A percentile compares a stretch with the other conserved stretches of the same genome.
Evolutionary conservation across 192 early-diverging fungal species (phyloP).

Genomic region (Linnemannia hyalina): DNA sequence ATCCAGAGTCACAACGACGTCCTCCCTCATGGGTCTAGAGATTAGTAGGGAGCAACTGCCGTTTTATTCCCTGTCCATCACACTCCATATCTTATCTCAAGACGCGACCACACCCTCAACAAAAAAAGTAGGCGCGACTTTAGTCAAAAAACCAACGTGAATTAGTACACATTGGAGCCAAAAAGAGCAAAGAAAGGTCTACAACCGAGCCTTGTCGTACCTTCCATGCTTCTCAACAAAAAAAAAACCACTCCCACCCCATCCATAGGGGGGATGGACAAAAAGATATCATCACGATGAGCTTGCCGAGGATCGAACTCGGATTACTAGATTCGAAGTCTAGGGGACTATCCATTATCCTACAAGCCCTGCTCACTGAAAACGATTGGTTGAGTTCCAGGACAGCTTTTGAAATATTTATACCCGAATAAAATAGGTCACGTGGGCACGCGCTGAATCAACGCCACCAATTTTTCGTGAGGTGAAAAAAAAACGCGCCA

Average conservation of each 20-base stretch:
- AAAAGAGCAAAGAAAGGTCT: neutral
- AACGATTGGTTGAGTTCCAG: constrained; percentile 26
- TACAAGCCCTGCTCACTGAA: constrained; percentile 49
- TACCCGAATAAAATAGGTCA: neutral
- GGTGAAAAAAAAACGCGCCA: neutral
- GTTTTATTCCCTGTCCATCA: too few species aligned
- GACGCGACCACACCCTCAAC: neutral
- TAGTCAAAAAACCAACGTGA: neutral
- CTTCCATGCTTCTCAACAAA: neutral
- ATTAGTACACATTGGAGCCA: neutral
- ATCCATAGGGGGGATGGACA: neutral
- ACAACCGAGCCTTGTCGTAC: neutral
- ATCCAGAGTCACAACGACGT: too few species aligned
- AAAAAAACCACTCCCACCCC: neutral
- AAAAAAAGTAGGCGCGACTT: neutral
- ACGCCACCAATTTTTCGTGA: neutral
- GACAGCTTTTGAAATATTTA: too few species aligned
- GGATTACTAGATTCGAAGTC: constrained; percentile 61
- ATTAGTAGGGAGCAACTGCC: too few species aligned
- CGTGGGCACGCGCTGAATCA: neutral
- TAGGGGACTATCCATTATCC: constrained; percentile 61
- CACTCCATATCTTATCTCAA: too few species aligned
- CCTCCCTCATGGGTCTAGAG: too few species aligned
- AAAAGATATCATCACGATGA: constrained; percentile 14
- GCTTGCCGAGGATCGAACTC: constrained; percentile 61